Evolutionary conservation across 1,139 yeast genomes (phyloP), one percentile per base, ranked within the genome.

Genomic region (Trichomonascaceae sp.): DNA sequence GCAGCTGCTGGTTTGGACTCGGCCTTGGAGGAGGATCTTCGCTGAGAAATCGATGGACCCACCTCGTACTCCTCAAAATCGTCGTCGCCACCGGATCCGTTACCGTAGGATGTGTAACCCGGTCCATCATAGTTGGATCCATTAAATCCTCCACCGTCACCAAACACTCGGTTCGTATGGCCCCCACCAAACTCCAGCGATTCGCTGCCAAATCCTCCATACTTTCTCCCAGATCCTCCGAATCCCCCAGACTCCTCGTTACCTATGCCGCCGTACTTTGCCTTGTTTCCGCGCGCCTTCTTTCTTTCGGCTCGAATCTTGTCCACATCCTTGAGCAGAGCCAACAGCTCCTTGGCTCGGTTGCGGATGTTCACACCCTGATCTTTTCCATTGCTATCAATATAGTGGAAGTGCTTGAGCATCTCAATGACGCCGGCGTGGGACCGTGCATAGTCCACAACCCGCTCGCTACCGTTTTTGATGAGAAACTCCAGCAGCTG

Each of bases 341-440:
- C 66, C 27, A 76, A 62, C 44, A 89, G 66, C 45, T 75, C 78
- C 56, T 84, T 80, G 17, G 96, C 79, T 47, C 94, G 73, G 60
- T 84, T 87, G 54, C 97, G 73, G 37, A 89, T 95, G 54, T 89
- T 87, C 45, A 85, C 75, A 35, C 99, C 99, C 60, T 87, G 97
- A 57, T 89, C 99, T 48, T 89, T 74, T 27, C 96, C 97, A 54
- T 84, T 82, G 17, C 87, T 74, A 57, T 89, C 97, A 36, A 82
- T 79, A 60, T 84, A 92, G 56, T 87, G 97, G 71, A 89, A 92
- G 17, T 85, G 76, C 51, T 84, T 82, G 48, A 92, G 69, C 93
- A 89, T 79, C 41, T 80, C 81, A 42, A 89, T 75, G 39, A 87
- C 68, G 14, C 82, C 74, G 39, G 82, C 56, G 55, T 85, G 92